Conservation (phyloP, 2,329 filamentous ascomycete species). For the Sordariomycetes sp. region DNA sequence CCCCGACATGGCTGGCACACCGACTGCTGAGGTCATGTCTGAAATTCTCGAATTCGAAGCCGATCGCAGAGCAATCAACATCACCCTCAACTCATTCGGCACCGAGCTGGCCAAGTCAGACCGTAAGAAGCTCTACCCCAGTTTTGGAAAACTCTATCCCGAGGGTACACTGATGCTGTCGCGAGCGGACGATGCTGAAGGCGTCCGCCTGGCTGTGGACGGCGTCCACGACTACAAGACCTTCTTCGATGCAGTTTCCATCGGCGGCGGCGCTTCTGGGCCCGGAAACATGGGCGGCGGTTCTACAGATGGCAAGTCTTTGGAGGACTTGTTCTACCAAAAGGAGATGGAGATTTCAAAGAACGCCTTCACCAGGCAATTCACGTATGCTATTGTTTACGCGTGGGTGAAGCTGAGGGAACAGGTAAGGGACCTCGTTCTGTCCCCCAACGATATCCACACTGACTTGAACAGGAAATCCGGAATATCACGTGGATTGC, state of each 20-base stretch:
- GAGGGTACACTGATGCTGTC: constrained; percentile 94
- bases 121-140: constrained; percentile 92
- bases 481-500: constrained; percentile 99
- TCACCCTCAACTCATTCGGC: constrained; percentile 96
- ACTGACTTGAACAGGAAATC: constrained; percentile 64
- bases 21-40: constrained; percentile 89
- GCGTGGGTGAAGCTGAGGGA: constrained; percentile 96
- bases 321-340: constrained; percentile 98
- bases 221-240: constrained; percentile 88
- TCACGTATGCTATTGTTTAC: constrained; percentile 90
- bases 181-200: constrained; percentile 88
- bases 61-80: constrained; percentile 94
- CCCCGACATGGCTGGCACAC: constrained; percentile 76
- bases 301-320: constrained; percentile 74
- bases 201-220: constrained; percentile 86
- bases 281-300: constrained; percentile 78
- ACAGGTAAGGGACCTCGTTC: constrained; percentile 57
- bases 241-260: constrained; percentile 87
- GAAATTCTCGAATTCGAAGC: constrained; percentile 96
- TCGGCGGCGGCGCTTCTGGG: constrained; percentile 60
- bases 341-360: constrained; percentile 99
- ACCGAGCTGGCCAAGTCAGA: constrained; percentile 92
- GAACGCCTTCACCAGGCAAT: constrained; percentile 88
- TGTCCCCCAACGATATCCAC: background rate
- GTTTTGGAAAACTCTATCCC: constrained; percentile 82